phyloP scores from a whole-genome alignment of 176 grass and related monocot species.

The Pontederia crassipes region DNA sequence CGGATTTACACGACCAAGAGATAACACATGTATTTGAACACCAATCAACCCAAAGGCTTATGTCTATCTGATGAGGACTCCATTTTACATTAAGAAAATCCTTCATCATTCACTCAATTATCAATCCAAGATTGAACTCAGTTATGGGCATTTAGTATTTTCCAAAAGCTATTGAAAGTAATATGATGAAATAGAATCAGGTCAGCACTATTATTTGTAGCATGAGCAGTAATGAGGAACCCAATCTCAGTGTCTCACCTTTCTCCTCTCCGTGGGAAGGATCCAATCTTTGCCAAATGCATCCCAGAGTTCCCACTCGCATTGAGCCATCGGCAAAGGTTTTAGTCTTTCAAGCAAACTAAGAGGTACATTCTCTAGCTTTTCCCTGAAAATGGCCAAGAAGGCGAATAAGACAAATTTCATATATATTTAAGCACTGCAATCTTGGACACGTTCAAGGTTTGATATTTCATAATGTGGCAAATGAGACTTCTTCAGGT shows the following conservation, averaged over 20 bases:
- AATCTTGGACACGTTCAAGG: background rate
- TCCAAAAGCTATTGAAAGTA: background rate
- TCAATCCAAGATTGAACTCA: no score
- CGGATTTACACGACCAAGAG: no score
- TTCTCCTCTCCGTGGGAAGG: conserved; percentile 35
- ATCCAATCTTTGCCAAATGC: conserved; percentile 25
- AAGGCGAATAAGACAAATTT: background rate
- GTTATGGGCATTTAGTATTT: no score
- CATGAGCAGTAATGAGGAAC: background rate
- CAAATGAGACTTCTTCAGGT: no score
- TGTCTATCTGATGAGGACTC: no score
- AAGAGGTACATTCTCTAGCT: conserved; percentile 37
- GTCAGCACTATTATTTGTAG: background rate
- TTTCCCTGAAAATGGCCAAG: conserved; percentile 26
- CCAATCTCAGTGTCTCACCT: conserved; percentile 23
- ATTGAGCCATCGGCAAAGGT: conserved; percentile 27
- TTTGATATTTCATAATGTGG: background rate
- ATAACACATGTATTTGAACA: no score
- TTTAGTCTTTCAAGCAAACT: conserved; percentile 34
- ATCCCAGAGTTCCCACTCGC: conserved; percentile 42
- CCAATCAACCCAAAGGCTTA: no score
- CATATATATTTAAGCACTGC: background rate
- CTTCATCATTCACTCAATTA: no score
- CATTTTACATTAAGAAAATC: no score
- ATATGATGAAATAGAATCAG: background rate